Base-by-base conservation (phyloP, 2,329 filamentous ascomycete genomes). In the Pyricularia sp. region DNA sequence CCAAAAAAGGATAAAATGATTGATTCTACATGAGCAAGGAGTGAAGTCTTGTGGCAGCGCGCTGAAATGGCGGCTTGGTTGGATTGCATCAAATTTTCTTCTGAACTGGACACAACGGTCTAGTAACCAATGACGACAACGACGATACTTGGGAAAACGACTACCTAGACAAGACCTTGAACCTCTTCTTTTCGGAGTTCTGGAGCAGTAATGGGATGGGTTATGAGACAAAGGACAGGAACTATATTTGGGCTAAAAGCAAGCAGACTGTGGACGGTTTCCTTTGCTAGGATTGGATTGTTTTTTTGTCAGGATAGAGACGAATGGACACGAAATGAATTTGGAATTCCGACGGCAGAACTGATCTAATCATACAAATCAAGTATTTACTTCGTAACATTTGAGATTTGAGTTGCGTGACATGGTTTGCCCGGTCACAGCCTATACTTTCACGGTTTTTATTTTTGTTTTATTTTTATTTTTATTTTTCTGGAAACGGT, bases 1-100 rank as follows among this genome's bases (percentile, higher is more conserved):
- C 77, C 75, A 59, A 73, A 76, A 30, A 77, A 76, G 35, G 78
- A 79, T 44, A 75, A 77, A 31, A 68, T 80, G 67, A 78, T 82
- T 62, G 79, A 80, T 9, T 67, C 67, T 31, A 8, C 62, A 16
- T 65, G 44, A 62, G 13, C 19, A 22, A n/a, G 4, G 5, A 44
- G 12, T 26, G 19, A 16, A 55, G 26, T 13, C 10, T 5, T 24
- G 33, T 40, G 33, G 33, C 33, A 40, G 24, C 16, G 16, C n/a
- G 5, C 3, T 57, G 4, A 2, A 57, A 26, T 57, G n/a, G 12
- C 10, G 22, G 53, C 22, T 22, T 12, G 24, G 9, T 57, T 26
- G 22, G 53, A 57, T 57, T n/a, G 22, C 22, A 7, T 4, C 53
- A 16, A 16, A 12, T 1, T 57, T 57, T 57, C 24, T 9, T 19